Evolutionary conservation across 1,284 basidiomycete genomes (phyloP).

Genomic region (Ganoderma leucocontextum): DNA sequence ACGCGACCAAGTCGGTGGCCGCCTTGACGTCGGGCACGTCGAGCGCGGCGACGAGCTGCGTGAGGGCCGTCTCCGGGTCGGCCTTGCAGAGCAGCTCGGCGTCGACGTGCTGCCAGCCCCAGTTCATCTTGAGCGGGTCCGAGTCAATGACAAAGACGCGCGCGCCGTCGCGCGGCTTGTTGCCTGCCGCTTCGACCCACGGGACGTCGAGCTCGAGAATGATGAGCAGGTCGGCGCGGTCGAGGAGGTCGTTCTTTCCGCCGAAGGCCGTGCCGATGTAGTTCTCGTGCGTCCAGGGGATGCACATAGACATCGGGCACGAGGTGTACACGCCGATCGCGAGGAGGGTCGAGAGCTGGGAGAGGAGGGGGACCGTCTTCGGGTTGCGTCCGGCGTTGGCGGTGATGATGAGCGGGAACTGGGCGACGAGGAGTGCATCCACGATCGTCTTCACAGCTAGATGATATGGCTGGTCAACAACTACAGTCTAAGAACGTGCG

Average conservation of each 20-base stretch:
- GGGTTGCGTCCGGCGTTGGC: slow-evolving; percentile 68
- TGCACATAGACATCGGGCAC: slow-evolving; percentile 60
- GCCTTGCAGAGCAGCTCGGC: slow-evolving; percentile 66
- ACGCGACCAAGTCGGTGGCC: slow-evolving; percentile 7
- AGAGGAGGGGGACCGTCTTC: slow-evolving; percentile 55
- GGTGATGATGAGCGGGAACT: slow-evolving; percentile 69
- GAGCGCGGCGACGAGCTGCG: slow-evolving; percentile 51
- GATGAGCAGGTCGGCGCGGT: slow-evolving; percentile 66
- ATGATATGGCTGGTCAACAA: too few species aligned
- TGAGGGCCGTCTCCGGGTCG: slow-evolving; percentile 60
- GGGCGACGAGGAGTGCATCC: slow-evolving; percentile 56
- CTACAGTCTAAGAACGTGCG: too few species aligned
- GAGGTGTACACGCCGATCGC: slow-evolving; percentile 62
- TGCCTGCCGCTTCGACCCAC: slow-evolving; percentile 63
- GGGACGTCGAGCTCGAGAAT: slow-evolving; percentile 71
- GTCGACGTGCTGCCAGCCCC: slow-evolving; percentile 63
- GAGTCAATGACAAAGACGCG: slow-evolving; percentile 68
- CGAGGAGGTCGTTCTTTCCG: slow-evolving; percentile 54
- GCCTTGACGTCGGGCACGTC: slow-evolving; percentile 25
- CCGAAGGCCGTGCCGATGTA: slow-evolving; percentile 59
- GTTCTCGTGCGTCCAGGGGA: slow-evolving; percentile 65
- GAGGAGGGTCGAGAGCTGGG: slow-evolving; percentile 57
- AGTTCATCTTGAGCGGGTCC: slow-evolving; percentile 64
- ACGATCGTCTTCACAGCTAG: slow-evolving; percentile 55
- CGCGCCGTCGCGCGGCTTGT: slow-evolving; percentile 50